These are phyloP conservation scores for Cystobasidium tubakii DNA, from an alignment of 768 basidiomycete species.

Conservation along the genomic window DNA sequence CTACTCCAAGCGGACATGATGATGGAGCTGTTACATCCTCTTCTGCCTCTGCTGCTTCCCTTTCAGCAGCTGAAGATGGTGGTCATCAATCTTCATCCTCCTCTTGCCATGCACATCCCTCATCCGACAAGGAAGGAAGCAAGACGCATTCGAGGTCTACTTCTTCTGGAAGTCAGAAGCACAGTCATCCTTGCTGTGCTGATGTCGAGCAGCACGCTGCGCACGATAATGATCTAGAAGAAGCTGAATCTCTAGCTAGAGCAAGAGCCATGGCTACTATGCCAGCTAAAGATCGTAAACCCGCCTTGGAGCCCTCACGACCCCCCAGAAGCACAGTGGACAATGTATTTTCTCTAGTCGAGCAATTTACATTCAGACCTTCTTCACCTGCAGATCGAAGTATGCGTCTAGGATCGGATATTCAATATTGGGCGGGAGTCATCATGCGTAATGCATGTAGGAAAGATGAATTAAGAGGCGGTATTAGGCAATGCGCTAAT, in stretches of 20 bases:
- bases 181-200: conserved; percentile 14
- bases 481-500: conserved; percentile 94
- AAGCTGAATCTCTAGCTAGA: conserved; percentile 31
- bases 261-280: conserved; percentile 29
- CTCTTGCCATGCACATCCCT: not conserved
- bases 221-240: conserved; percentile 31
- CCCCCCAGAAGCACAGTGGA: conserved; percentile 48
- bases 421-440: conserved; percentile 99
- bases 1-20: conserved; percentile 9
- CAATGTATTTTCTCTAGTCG: conserved; percentile 92
- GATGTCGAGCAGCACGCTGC: not conserved
- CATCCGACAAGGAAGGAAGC: not conserved
- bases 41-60: conserved; percentile 11
- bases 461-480: conserved; percentile 87
- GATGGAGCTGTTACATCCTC: not conserved
- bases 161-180: conserved; percentile 13
- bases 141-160: not conserved
- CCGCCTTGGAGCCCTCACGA: conserved; percentile 40
- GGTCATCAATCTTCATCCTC: not conserved
- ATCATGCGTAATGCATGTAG: conserved; percentile 99
- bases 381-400: conserved; percentile 49
- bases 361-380: conserved; percentile 91
- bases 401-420: conserved; percentile 70
- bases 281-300: conserved; percentile 46
- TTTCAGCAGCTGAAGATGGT: conserved; percentile 1